Conservation (phyloP, 192 early-diverging fungal species). For the Phycomyces nitens region DNA sequence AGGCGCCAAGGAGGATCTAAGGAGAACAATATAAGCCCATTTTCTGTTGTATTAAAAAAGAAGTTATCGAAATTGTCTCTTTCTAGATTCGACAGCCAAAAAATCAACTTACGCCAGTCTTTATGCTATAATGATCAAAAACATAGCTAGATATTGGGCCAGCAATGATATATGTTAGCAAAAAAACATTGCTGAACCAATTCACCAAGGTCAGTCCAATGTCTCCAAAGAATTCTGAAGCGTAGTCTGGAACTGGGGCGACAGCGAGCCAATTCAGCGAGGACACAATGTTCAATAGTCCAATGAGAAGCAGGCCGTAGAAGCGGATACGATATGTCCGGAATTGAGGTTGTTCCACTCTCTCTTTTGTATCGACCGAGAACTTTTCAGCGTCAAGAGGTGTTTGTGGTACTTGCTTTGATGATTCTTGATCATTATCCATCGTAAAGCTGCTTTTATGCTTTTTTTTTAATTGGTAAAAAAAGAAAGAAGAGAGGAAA, state of each 20-base stretch:
- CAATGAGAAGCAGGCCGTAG: conserved; percentile 43
- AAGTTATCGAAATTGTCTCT: neutral
- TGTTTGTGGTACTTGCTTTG: too few species aligned
- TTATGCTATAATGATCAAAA: conserved; percentile 42
- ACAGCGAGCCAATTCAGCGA: conserved; percentile 46
- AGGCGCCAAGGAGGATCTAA: conserved; percentile 40
- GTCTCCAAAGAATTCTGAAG: conserved; percentile 36
- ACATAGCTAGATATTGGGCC: conserved; percentile 40
- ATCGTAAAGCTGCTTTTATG: too few species aligned
- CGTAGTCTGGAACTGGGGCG: conserved; percentile 38
- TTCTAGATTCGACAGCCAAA: neutral
- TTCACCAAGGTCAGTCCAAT: conserved; percentile 32
- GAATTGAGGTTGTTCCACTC: conserved; percentile 1
- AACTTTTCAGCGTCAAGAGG: neutral
- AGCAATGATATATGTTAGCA: conserved; percentile 43
- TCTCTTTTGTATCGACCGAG: neutral
- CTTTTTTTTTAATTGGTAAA: neutral
- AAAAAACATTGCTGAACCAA: conserved; percentile 42
- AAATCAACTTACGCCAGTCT: conserved; percentile 28
- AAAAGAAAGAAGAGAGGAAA: conserved; percentile 1
- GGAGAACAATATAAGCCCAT: neutral
- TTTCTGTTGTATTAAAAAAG: neutral
- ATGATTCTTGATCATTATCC: too few species aligned
- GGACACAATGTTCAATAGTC: conserved; percentile 41
- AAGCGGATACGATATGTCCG: conserved; percentile 42